Base-by-base conservation (phyloP, 1,284 basidiomycete genomes). In the Gymnopus androsaceus region DNA sequence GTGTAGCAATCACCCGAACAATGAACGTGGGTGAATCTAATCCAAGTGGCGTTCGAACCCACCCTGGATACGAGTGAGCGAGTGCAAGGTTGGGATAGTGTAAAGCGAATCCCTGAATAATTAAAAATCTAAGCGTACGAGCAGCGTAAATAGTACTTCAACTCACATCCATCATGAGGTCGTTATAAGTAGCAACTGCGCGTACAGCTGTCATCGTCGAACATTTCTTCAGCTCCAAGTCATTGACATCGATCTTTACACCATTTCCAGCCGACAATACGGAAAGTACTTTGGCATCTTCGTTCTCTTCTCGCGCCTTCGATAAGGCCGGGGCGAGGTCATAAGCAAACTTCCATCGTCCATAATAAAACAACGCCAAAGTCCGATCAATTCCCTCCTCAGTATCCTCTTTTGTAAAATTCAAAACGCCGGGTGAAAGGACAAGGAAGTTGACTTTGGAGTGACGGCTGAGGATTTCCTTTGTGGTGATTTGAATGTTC, bases 351-450 rank as follows among this genome's bases (percentile, higher is more conserved):
- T 60, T 62, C 57, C 59, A 67, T 25, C 67, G 59, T 15, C 54
- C 53, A 57, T 80, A 80, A 56, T 80, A 80, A 56, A 75, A 67
- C 8, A 77, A 64, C 0, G 77, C 77, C 28, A 80, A 59, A 61
- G 78, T 79, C 54, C 64, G 73, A 56, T 81, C 80, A 34, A 80
- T 72, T 0, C 78, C 79, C 51, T 81, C 79, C 31, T 67, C 63
- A 3, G 78, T 78, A 56, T 77, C 74, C 28, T 73, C 71, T 15
- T 74, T 62, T 11, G 74, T 74, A 3, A 67, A 63, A 47, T 67
- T 61, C 1, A 71, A 67, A 57, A 76, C 57, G 12, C 61, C 63
- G 2, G 57, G 34, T 3, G 62, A 58, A 44, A 67, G 56, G 23
- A 67, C 57, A 33, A 69, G 60, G 46, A 61, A 65, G 55, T 69